Percentiles rank a stretch among this genome's conserved stretches.
phyloP scores from a whole-genome alignment of 305 asterid species.

The Solanum aculeatissimum region DNA sequence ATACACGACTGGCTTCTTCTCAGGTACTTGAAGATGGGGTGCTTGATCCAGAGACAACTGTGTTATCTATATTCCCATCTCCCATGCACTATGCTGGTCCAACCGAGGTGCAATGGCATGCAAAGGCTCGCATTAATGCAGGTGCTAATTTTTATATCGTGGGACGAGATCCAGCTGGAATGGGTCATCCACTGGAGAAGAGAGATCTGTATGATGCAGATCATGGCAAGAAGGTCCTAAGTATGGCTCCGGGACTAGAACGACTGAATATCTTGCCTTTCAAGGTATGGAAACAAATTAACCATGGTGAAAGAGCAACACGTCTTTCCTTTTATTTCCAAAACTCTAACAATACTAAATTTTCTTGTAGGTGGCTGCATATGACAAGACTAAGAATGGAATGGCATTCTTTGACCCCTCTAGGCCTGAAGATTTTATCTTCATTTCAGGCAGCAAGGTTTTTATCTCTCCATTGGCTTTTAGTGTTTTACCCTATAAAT shows the following conservation, averaged over 20 bases:
- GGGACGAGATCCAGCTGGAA: constrained; percentile 92
- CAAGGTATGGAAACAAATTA: constrained; percentile 30
- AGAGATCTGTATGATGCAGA: constrained; percentile 86
- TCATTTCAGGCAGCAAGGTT: constrained; percentile 96
- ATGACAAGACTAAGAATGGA: constrained; percentile 67
- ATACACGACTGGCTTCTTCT: background rate
- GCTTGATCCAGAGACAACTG: constrained; percentile 85
- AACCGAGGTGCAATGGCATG: constrained; percentile 97
- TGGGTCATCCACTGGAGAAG: constrained; percentile 84
- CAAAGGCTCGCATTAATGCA: constrained; percentile 88
- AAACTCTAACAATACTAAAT: background rate
- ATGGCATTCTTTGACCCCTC: constrained; percentile 95
- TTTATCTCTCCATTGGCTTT: background rate
- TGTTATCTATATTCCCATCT: constrained; percentile 90
- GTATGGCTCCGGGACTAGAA: constrained; percentile 95
- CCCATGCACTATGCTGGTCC: constrained; percentile 99
- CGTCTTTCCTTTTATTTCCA: background rate
- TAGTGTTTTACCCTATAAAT: background rate
- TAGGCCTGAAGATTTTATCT: constrained; percentile 71
- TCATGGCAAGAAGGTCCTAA: constrained; percentile 85
- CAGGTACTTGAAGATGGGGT: constrained; percentile 91
- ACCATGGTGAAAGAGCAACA: background rate
- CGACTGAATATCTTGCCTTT: constrained; percentile 78
- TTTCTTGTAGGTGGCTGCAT: constrained; percentile 71
- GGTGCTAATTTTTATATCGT: constrained; percentile 93